phyloP scores from a whole-genome alignment of 2,329 filamentous ascomycete species.

The Talaromyces sp. region DNA sequence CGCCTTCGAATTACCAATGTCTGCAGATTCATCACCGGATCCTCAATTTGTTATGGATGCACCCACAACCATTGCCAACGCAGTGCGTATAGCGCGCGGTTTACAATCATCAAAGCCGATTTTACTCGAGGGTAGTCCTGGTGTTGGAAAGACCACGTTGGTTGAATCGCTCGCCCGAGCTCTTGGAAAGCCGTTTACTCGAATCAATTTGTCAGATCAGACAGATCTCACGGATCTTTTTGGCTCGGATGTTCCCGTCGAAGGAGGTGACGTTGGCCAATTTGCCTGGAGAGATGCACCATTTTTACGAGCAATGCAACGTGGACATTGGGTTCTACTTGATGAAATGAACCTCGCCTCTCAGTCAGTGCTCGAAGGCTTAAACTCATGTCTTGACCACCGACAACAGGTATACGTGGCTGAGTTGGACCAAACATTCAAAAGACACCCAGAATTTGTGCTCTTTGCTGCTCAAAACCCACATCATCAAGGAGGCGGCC shows the following conservation, averaged over 20 bases:
- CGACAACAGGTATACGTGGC: slow-evolving; percentile 93
- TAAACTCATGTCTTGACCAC: slow-evolving; percentile 96
- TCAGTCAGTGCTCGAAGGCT: slow-evolving; percentile 89
- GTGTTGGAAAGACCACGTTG: slow-evolving; percentile 94
- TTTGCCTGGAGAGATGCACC: slow-evolving; percentile 96
- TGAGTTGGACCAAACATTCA: slow-evolving; percentile 91
- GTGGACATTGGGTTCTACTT: slow-evolving; percentile 90
- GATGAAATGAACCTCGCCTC: slow-evolving; percentile 99
- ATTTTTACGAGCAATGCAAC: slow-evolving; percentile 94
- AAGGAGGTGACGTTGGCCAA: slow-evolving; percentile 83
- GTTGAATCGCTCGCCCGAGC: slow-evolving; percentile 77
- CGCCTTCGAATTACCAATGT: slow-evolving; percentile 63
- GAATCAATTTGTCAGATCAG: slow-evolving; percentile 97
- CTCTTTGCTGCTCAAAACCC: slow-evolving; percentile 97
- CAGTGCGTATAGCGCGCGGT: slow-evolving; percentile 84
- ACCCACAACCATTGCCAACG: slow-evolving; percentile 83
- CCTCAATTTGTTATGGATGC: slow-evolving; percentile 75
- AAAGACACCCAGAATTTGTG: slow-evolving; percentile 82
- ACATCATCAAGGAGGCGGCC: slow-evolving; percentile 91
- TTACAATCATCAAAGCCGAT: slow-evolving; percentile 88
- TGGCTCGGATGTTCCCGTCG: slow-evolving; percentile 90
- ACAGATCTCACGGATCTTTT: slow-evolving; percentile 97
- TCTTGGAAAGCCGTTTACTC: slow-evolving; percentile 75
- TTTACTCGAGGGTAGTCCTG: slow-evolving; percentile 91
- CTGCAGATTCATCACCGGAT: slow-evolving; percentile 47